phyloP scores from a whole-genome alignment of 2,329 filamentous ascomycete species.

The Trichoderma citrinoviride region DNA sequence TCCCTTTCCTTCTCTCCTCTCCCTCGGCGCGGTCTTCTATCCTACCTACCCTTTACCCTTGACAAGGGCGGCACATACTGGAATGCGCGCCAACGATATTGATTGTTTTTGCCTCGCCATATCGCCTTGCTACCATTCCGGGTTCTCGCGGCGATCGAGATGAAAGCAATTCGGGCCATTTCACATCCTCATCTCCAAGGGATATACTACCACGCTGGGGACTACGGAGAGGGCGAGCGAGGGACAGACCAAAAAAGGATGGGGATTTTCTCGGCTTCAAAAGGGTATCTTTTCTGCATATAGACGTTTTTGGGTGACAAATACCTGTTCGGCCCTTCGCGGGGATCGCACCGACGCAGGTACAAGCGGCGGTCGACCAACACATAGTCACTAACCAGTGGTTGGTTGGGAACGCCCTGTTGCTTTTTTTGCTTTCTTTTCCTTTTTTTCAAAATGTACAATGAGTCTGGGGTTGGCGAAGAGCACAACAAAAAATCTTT shows the following conservation, averaged over 20 bases:
- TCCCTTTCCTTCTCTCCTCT: neutral
- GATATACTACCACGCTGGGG: constrained; percentile 26
- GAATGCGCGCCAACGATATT: constrained; percentile 6
- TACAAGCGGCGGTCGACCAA: constrained; percentile 5
- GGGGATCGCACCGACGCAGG: constrained; percentile 3
- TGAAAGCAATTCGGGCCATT: neutral
- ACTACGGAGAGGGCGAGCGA: neutral
- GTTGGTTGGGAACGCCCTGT: constrained; percentile 5
- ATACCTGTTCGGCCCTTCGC: constrained; percentile 16
- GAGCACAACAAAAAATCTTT: constrained; percentile 19
- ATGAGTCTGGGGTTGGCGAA: constrained; percentile 9
- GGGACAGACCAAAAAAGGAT: constrained; percentile 11
- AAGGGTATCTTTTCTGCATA: constrained; percentile 23
- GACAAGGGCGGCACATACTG: constrained; percentile 12
- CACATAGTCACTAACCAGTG: neutral
- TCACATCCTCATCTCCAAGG: constrained; percentile 17
- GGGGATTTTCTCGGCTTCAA: constrained; percentile 1
- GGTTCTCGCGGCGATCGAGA: constrained; percentile 1
- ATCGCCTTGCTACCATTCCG: constrained; percentile 17
- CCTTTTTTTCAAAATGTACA: constrained; percentile 14
- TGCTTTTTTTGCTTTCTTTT: constrained; percentile 5
- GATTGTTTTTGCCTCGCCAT: constrained; percentile 18
- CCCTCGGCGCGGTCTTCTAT: neutral
- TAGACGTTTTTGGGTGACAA: constrained; percentile 18
- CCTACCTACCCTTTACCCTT: neutral